These are phyloP conservation scores for Sutorius eximius DNA, from an alignment of 1,284 basidiomycete species.

Conservation along the genomic window DNA sequence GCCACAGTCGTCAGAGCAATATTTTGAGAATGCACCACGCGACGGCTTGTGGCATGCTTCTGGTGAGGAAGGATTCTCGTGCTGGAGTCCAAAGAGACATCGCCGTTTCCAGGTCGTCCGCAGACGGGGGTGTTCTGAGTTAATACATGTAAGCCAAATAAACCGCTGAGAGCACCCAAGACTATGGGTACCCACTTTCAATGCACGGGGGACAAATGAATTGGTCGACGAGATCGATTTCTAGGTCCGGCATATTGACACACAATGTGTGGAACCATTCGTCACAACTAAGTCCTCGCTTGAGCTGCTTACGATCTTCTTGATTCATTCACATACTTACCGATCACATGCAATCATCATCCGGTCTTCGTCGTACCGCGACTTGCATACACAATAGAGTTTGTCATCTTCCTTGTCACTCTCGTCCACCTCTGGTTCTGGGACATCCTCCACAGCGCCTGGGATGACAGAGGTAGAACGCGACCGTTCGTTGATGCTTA, in stretches of 20 bases:
- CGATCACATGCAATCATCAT: constrained; percentile 91
- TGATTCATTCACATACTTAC: constrained; percentile 40
- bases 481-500: constrained; percentile 52
- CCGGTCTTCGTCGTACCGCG: constrained; percentile 75
- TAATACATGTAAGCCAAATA: not conserved
- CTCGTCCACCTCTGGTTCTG: constrained; percentile 55
- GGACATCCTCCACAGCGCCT: constrained; percentile 33
- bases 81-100: constrained; percentile 64
- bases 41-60: constrained; percentile 76
- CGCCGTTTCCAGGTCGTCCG: constrained; percentile 78
- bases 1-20: constrained; percentile 80
- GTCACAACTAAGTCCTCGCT: constrained; percentile 59
- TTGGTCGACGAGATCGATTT: constrained; percentile 82
- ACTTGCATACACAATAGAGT: constrained; percentile 82
- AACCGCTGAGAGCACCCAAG: constrained; percentile 3
- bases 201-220: constrained; percentile 81
- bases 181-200: constrained; percentile 51
- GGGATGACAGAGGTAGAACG: constrained; percentile 71
- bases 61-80: constrained; percentile 57
- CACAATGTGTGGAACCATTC: constrained; percentile 89
- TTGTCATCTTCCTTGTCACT: constrained; percentile 68
- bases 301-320: not conserved
- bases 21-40: constrained; percentile 78
- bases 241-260: constrained; percentile 72
- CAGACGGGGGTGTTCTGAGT: constrained; percentile 58